A percentile compares a stretch with the other conserved stretches of the same genome.
Evolutionary conservation across 140 eudicot genomes (phyloP).

Genomic region (Bidens hawaiensis): DNA sequence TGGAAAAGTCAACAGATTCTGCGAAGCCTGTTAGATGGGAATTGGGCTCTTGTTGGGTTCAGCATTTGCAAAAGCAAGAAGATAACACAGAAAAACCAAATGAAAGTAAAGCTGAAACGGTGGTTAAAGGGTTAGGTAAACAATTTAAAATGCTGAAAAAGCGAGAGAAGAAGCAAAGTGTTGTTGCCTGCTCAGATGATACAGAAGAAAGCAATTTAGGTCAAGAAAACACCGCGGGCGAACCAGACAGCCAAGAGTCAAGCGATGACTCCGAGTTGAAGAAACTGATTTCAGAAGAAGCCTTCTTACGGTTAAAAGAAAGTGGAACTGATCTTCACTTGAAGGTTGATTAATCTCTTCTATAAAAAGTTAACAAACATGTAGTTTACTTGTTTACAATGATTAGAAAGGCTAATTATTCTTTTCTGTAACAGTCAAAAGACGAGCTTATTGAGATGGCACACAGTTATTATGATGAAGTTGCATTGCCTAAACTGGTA

Average conservation of each 20-base stretch:
- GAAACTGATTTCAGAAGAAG: slow-evolving; percentile 66
- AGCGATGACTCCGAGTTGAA: slow-evolving; percentile 47
- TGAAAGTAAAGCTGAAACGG: slow-evolving; percentile 44
- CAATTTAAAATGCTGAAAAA: slow-evolving; percentile 86
- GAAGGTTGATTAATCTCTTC: slow-evolving; percentile 45
- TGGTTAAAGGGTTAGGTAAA: slow-evolving; percentile 89
- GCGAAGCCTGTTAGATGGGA: slow-evolving; percentile 88
- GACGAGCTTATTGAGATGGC: slow-evolving; percentile 90
- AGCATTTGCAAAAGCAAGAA: slow-evolving; percentile 91
- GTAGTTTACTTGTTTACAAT: not conserved
- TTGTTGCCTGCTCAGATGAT: slow-evolving; percentile 39
- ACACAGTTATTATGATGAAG: slow-evolving; percentile 71
- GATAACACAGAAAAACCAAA: slow-evolving; percentile 37
- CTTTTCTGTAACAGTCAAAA: slow-evolving; percentile 55
- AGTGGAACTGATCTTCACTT: slow-evolving; percentile 81
- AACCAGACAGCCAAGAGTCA: slow-evolving; percentile 30
- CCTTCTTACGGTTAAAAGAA: slow-evolving; percentile 82
- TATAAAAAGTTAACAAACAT: not conserved
- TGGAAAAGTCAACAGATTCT: slow-evolving; percentile 37
- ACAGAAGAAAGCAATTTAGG: slow-evolving; percentile 31
- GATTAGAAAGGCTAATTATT: slow-evolving; percentile 12
- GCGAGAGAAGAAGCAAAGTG: slow-evolving; percentile 54
- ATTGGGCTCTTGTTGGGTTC: slow-evolving; percentile 97
- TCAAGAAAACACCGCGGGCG: slow-evolving; percentile 34
- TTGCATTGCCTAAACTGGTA: slow-evolving; percentile 99